Evolutionary conservation across 768 basidiomycete species (phyloP), one percentile per base, ranked within the genome.

Genomic region (Lepiota brunneoincarnata): DNA sequence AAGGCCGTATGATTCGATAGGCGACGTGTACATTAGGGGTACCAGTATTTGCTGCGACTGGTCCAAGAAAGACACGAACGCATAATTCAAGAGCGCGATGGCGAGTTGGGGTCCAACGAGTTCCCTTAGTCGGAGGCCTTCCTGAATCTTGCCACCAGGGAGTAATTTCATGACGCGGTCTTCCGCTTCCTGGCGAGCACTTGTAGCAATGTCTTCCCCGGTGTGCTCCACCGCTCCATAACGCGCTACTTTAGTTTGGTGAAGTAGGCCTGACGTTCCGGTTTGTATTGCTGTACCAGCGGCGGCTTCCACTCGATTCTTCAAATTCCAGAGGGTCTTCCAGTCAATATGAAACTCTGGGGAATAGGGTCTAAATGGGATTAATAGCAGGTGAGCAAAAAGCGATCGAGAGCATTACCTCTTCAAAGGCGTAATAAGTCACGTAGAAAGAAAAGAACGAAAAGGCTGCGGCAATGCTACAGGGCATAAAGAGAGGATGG

Each of bases 1-100:
- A 21, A 86, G 74, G 0, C 85, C 85, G 14, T 83, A 84, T 2
- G 75, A 63, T 6, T 65, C 63, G 44, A 79, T 64, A 1, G 86
- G 79, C 0, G 82, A 82, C 23, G 81, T 78, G 52, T 66, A 70
- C 49, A 72, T 58, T 36, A 72, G 62, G 2, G 69, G 68, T 18
- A 65, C 44, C 15, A 72, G 60, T 20, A 61, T 64, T 36, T 63
- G 60, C 43, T 64, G 61, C 17, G 62, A 49, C 65, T 66, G 67
- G 46, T 72, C 66, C 3, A 63, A 48, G 52, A 71, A 72, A 15
- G 66, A 59, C 17, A 71, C 63, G 57, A 68, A 63, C 14, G 57
- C 55, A 44, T 66, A 67, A 54, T 63, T 63, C 12, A 60, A 7
- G 6, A 67, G 58, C 47, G 68, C 58, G 12, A 64, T 63, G 2